phyloP scores from a whole-genome alignment of 768 basidiomycete genomes.

The Auricularia heimuer region DNA sequence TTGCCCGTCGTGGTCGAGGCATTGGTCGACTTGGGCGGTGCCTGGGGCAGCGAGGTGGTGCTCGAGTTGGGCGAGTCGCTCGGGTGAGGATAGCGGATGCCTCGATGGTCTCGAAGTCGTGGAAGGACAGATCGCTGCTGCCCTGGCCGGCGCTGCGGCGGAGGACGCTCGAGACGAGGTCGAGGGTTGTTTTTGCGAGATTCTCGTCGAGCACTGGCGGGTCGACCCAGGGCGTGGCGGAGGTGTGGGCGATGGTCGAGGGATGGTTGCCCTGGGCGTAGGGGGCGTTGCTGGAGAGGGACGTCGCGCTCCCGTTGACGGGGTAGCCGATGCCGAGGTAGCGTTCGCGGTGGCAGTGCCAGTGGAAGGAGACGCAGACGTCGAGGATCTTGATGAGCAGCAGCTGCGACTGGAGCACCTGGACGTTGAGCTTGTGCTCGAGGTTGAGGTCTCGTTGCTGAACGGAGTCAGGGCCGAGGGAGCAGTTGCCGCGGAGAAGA shows the following conservation, averaged over 20 bases:
- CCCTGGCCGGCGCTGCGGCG: conserved; percentile 59
- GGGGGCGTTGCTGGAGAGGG: conserved; percentile 27
- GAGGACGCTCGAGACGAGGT: conserved; percentile 74
- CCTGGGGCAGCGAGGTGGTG: not conserved
- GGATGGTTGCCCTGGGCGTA: conserved; percentile 10
- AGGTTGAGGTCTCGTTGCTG: conserved; percentile 48
- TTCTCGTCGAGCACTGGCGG: conserved; percentile 69
- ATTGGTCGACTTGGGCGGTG: not conserved
- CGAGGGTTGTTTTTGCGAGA: conserved; percentile 70
- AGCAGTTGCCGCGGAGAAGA: conserved; percentile 9
- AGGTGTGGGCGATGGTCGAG: not conserved
- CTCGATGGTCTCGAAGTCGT: conserved; percentile 59
- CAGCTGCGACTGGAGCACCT: conserved; percentile 77
- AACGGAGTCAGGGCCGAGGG: conserved; percentile 2
- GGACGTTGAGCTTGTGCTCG: conserved; percentile 38
- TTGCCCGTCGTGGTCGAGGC: not conserved
- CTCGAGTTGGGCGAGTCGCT: not conserved
- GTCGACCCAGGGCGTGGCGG: conserved; percentile 41
- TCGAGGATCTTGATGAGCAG: conserved; percentile 77
- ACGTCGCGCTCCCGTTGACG: not conserved
- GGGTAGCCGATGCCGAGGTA: not conserved
- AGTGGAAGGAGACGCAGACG: conserved; percentile 68
- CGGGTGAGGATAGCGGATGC: conserved; percentile 6
- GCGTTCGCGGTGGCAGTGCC: conserved; percentile 42
- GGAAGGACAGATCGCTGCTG: conserved; percentile 47